These are phyloP conservation scores for Talaromyces atroroseus DNA, from an alignment of 2,329 filamentous ascomycete species.

Conservation along the genomic window DNA sequence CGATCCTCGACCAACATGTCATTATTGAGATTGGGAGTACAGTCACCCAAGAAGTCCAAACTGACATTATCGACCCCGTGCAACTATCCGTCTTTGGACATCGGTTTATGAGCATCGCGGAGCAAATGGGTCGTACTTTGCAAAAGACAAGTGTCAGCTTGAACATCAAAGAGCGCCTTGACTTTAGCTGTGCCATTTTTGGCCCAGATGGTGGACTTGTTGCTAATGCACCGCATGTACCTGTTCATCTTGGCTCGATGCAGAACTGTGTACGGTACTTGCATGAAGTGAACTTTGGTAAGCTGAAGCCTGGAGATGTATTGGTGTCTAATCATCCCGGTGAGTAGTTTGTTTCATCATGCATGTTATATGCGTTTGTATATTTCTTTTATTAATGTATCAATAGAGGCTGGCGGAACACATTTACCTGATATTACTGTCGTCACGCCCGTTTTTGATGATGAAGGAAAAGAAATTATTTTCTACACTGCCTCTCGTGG, in stretches of 20 bases:
- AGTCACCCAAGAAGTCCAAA: neutral
- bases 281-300: slow-evolving; percentile 67
- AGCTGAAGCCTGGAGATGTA: slow-evolving; percentile 68
- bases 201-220: slow-evolving; percentile 68
- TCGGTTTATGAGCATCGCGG: slow-evolving; percentile 49
- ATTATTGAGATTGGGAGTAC: slow-evolving; percentile 29
- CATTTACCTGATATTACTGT: slow-evolving; percentile 75
- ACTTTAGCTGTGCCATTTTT: slow-evolving; percentile 76
- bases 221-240: slow-evolving; percentile 41
- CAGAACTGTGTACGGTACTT: slow-evolving; percentile 70
- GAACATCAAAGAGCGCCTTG: slow-evolving; percentile 76
- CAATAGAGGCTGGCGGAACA: slow-evolving; percentile 72
- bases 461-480: slow-evolving; percentile 58
- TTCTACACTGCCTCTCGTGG: slow-evolving; percentile 73
- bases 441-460: slow-evolving; percentile 66
- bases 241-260: slow-evolving; percentile 75
- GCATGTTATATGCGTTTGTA: neutral
- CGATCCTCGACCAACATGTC: slow-evolving; percentile 33
- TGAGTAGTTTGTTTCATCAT: slow-evolving; percentile 1
- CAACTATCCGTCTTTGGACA: slow-evolving; percentile 46
- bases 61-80: slow-evolving; percentile 37
- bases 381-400: neutral
- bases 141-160: slow-evolving; percentile 46
- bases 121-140: slow-evolving; percentile 49
- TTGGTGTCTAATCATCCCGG: slow-evolving; percentile 74